Conservation (phyloP, 805 yeast genomes). For the Cyberlindnera mycetangii region DNA sequence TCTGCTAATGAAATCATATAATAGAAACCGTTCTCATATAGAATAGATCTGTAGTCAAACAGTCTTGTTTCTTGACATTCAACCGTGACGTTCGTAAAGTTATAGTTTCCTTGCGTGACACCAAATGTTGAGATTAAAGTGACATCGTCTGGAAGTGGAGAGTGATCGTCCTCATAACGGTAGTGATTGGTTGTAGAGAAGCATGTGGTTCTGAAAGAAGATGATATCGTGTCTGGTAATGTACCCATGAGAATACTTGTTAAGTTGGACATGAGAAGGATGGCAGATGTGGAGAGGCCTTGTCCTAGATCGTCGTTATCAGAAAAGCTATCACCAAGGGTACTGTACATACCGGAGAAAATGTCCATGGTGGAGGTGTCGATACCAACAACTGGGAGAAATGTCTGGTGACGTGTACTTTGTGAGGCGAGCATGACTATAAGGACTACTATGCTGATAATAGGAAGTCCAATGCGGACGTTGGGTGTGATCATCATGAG, state of each 20-base stretch:
- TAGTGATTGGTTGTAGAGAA: conserved; percentile 12
- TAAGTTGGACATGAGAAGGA: conserved; percentile 14
- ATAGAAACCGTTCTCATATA: conserved; percentile 14
- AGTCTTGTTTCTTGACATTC: conserved; percentile 10
- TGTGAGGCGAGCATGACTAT: conserved; percentile 18
- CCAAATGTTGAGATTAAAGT: conserved; percentile 3
- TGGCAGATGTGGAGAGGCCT: conserved; percentile 14
- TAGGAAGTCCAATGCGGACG: conserved; percentile 6
- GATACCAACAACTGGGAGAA: conserved; percentile 30
- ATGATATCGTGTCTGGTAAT: conserved; percentile 6
- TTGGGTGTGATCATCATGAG: neutral
- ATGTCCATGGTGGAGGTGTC: conserved; percentile 53
- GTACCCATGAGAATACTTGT: conserved; percentile 14
- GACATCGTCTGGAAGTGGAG: neutral
- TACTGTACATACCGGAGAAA: conserved; percentile 49
- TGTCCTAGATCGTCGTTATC: conserved; percentile 27
- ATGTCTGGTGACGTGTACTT: neutral
- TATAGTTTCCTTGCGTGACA: conserved; percentile 7
- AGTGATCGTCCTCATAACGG: conserved; percentile 1
- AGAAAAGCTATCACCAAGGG: conserved; percentile 32
- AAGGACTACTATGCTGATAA: conserved; percentile 8
- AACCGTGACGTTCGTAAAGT: conserved; percentile 11
- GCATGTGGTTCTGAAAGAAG: conserved; percentile 13
- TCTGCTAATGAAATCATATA: conserved; percentile 35
- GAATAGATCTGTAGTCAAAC: conserved; percentile 16